Percentiles rank a stretch among this genome's conserved stretches.
Evolutionary conservation across 1,139 yeast genomes (phyloP).

Genomic region (Chernovozyma aurita): DNA sequence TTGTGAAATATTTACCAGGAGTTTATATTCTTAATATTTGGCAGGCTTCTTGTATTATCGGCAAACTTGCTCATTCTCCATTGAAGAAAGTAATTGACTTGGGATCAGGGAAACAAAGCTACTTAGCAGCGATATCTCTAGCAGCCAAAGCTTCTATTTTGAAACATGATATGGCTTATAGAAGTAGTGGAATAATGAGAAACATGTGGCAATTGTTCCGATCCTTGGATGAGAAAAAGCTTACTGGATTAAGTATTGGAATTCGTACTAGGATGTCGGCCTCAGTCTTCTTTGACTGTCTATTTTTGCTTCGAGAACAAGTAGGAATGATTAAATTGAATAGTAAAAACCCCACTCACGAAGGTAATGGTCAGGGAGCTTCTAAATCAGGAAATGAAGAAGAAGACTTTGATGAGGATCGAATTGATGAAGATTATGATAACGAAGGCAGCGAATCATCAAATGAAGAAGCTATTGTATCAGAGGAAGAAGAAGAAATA

Average conservation of each 20-base stretch:
- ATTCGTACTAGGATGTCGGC: constrained; percentile 87
- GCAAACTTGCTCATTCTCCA: constrained; percentile 73
- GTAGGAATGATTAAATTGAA: constrained; percentile 76
- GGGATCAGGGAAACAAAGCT: constrained; percentile 67
- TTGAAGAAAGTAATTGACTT: constrained; percentile 63
- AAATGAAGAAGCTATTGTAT: constrained; percentile 21
- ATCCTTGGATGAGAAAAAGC: constrained; percentile 44
- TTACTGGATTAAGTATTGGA: constrained; percentile 41
- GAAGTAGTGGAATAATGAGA: constrained; percentile 91
- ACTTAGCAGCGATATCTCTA: constrained; percentile 63
- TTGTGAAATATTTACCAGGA: constrained; percentile 78
- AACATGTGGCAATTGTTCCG: constrained; percentile 89
- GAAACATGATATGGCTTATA: constrained; percentile 87
- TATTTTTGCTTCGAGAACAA: constrained; percentile 77
- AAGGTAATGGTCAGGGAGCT: not conserved
- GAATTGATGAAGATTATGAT: constrained; percentile 11
- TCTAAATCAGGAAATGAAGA: constrained; percentile 9
- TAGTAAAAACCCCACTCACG: constrained; percentile 9
- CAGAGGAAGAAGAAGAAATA: constrained; percentile 22
- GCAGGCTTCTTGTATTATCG: constrained; percentile 88
- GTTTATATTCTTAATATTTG: constrained; percentile 77
- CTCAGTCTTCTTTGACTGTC: constrained; percentile 84
- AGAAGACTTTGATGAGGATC: constrained; percentile 16
- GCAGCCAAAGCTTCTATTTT: constrained; percentile 78
- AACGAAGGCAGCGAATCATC: constrained; percentile 15